phyloP scores from a whole-genome alignment of 2,329 filamentous ascomycete species.

The Hypoxylon sp. region DNA sequence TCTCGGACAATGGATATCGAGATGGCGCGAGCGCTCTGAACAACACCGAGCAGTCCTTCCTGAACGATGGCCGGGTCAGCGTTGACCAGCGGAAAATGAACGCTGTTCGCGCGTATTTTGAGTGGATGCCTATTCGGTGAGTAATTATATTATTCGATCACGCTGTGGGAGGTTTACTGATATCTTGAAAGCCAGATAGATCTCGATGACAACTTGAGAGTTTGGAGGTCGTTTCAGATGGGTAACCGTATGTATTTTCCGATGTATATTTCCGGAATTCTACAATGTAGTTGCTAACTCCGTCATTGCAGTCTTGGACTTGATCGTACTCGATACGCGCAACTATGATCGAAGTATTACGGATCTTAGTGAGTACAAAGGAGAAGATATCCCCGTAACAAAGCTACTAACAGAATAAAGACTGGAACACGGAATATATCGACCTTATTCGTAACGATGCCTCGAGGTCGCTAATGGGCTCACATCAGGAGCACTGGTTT shows the following conservation, averaged over 20 bases:
- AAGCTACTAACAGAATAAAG: conserved; percentile 55
- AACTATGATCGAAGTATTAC: conserved; percentile 79
- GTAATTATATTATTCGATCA: conserved; percentile 22
- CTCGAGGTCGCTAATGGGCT: conserved; percentile 78
- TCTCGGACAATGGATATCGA: conserved; percentile 75
- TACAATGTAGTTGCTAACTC: neutral
- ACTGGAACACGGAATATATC: conserved; percentile 74
- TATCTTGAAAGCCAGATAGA: conserved; percentile 67
- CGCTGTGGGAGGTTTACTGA: conserved; percentile 47
- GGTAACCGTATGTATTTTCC: conserved; percentile 71
- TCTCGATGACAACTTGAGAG: conserved; percentile 77
- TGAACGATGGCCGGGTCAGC: conserved; percentile 70
- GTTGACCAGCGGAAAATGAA: conserved; percentile 83
- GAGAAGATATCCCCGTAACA: neutral
- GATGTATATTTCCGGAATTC: too few relatives aligned
- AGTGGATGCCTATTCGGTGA: conserved; percentile 72
- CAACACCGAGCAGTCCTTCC: conserved; percentile 77
- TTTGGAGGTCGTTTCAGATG: conserved; percentile 77
- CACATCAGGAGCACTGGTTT: conserved; percentile 82
- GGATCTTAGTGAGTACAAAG: conserved; percentile 51
- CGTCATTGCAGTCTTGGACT: conserved; percentile 60
- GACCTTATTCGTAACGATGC: conserved; percentile 75
- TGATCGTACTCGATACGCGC: conserved; percentile 78
- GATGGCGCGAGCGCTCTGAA: conserved; percentile 73
- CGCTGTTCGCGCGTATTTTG: conserved; percentile 78